Evolutionary conservation across 2,329 filamentous ascomycete species (phyloP), one percentile per base, ranked within the genome.

Genomic region (Diplocarpon rosae): DNA sequence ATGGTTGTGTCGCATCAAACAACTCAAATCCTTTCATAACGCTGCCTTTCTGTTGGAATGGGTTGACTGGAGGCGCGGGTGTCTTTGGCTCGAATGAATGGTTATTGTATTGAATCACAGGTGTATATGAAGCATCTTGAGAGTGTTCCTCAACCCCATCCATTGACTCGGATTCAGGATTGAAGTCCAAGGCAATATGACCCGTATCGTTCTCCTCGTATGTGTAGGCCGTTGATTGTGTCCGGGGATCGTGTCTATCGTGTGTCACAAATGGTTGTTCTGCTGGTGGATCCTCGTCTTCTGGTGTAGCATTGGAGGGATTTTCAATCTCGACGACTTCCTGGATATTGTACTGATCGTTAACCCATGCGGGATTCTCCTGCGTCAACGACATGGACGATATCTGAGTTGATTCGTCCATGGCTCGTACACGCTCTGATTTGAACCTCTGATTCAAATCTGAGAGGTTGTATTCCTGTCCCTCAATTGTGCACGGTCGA

Each of bases 1-100:
- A 59, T 12, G 56, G 52, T 34, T 62, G 59, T 2, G 59, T 61
- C 2, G 58, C 57, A 24, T 51, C 47, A 46, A 62, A 62, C 37
- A 62, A 45, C 16, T 59, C 56, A 13, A 47, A 20, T 5, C 38
- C 49, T 28, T 57, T 58, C 43, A 61, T 45, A 4, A 61, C 55
- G 33, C 51, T 57, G 2, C 59, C 59, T 36, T 52, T 59, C 1
- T 54, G 43, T 3, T 31, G 43, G 30, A 62, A 62, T n/a, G 59
- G 59, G 39, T 62, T 62, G 29, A 55, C 33, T 1, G 52, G 45
- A 13, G 53, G 49, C 15, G 53, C 58, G 13, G 59, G 59, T 8
- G 59, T 62, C 33, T 58, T 45, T 14, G 59, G 59, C 28, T 57
- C 54, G 16, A 48, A 51, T 10, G 24, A 37, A 49, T 17, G 15